Base-by-base conservation (phyloP, 2,329 filamentous ascomycete genomes). In the Fusarium veterinarium region DNA sequence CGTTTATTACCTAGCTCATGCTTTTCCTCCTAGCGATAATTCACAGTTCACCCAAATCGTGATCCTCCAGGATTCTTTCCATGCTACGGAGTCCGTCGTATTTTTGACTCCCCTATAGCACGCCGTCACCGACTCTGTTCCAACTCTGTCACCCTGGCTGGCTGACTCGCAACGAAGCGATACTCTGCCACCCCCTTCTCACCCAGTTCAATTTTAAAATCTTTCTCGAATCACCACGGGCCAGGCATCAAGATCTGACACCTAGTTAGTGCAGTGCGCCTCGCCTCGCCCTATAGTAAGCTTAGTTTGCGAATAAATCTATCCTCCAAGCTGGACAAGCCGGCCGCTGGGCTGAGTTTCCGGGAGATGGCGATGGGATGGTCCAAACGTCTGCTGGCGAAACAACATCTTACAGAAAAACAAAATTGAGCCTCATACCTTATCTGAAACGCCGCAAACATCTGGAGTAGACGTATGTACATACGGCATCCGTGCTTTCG, bases 291-390 rank as follows among this genome's bases (percentile, higher is more conserved):
- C 41, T 44, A 45, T 44, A 40, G 60, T 61, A 67, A 62, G 49
- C 63, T 40, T 62, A 41, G n/a, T 53, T 35, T 60, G 35, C 30
- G 52, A 59, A 49, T 16, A 12, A 41, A 25, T 25, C 31, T 30
- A 67, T 60, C 46, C 44, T 64, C 42, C 41, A 46, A 46, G 45
- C 64, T 49, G 49, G 31, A 35, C 35, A 45, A 59, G 40, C 60
- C 37, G 64, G 48, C 56, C 62, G 67, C 73, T 71, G 66, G 64
- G 67, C 67, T 69, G 59, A 73, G 69, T 71, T 72, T 52, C 63
- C 64, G 69, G 60, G 60, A 51, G 16, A 38, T 57, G 38, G 37
- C 48, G 37, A 69, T 40, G 38, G 35, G 38, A 37, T 44, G 45
- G 45, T 20, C 55, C 57, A 53, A 57, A 53, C 44, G 23, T 35